These are phyloP conservation scores for Mayamaea pseudoterrestris DNA, from an alignment of 108 stramenopile species.

Conservation along the genomic window DNA sequence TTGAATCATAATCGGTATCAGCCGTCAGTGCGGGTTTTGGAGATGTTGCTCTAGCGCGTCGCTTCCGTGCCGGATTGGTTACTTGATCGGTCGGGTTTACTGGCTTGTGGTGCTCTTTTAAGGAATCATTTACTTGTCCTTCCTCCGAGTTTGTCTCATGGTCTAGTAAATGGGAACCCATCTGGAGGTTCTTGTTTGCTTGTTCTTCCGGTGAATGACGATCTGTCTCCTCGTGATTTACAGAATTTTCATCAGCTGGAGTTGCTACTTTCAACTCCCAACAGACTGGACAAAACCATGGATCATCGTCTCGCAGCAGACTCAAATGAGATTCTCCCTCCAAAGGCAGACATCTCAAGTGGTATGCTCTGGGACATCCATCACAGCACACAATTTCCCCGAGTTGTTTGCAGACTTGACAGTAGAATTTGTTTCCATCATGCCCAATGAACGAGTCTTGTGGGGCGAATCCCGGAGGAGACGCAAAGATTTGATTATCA, in stretches of 20 bases:
- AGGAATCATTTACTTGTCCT: too few relatives aligned
- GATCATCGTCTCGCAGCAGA: constrained; percentile 64
- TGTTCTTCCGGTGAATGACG: neutral
- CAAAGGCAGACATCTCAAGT: constrained; percentile 47
- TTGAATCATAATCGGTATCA: too few relatives aligned
- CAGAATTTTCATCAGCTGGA: constrained; percentile 5
- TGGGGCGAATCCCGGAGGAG: neutral
- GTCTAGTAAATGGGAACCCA: neutral
- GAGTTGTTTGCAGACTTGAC: constrained; percentile 44
- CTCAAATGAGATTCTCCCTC: constrained; percentile 26
- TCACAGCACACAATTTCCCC: constrained; percentile 81
- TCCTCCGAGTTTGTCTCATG: neutral
- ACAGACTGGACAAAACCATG: constrained; percentile 78
- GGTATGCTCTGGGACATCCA: constrained; percentile 71
- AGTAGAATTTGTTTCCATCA: constrained; percentile 73
- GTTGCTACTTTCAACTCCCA: constrained; percentile 10
- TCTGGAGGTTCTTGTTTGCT: neutral
- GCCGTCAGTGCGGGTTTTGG: too few relatives aligned
- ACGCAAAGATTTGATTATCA: too few relatives aligned
- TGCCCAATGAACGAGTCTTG: constrained; percentile 10
- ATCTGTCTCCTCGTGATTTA: neutral
- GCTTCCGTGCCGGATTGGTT: too few relatives aligned
- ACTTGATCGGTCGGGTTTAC: too few relatives aligned
- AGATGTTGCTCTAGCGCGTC: too few relatives aligned
- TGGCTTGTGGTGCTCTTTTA: too few relatives aligned